Base-by-base conservation (phyloP, 768 basidiomycete genomes). In the Suillus americanus region DNA sequence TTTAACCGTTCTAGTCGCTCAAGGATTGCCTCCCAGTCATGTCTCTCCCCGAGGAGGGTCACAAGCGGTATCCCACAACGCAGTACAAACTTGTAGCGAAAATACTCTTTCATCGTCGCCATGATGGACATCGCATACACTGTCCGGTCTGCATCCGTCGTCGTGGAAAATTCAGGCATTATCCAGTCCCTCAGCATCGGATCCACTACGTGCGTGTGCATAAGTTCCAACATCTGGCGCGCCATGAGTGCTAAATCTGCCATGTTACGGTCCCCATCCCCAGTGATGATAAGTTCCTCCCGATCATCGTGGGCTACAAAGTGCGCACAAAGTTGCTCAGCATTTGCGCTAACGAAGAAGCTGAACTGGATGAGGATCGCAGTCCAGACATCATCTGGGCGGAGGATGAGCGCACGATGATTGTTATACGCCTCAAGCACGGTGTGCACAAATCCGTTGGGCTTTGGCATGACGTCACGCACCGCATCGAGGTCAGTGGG, bases 341-440 rank as follows among this genome's bases (percentile, higher is more conserved):
- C 66, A 54, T 76, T 68, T 16, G 68, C 71, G 59, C 72, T 71
- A 28, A 77, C 71, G 54, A 67, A 79, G 64, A 78, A 72, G 61
- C 71, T 79, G 65, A 80, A 69, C 53, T 81, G 80, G n/a, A 66
- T 70, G 7, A 80, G 64, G 51, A 82, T 81, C 1, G 80, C 77
- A 3, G 79, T 70, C 81, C 81, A 82, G 28, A 81, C 72, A 65
- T 82, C 81, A 62, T 82, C 81, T 0, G 80, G 81, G 14, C 81
- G 68, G n/a, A 80, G 69, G 18, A 77, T 64, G 33, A 83, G 69
- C 4, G 71, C 68, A 48, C 76, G 78, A 62, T 80, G 79, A 4
- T 71, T 38, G 54, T 75, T 78, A 62, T 79, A 80, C 1, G 78
- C 78, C 41, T 66, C 56, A 5, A 77, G 41, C n/a, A 77, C 69